Evolutionary conservation across 2,329 filamentous ascomycete species (phyloP), one percentile per base, ranked within the genome.

Genomic region (Curvularia hawaiiensis): DNA sequence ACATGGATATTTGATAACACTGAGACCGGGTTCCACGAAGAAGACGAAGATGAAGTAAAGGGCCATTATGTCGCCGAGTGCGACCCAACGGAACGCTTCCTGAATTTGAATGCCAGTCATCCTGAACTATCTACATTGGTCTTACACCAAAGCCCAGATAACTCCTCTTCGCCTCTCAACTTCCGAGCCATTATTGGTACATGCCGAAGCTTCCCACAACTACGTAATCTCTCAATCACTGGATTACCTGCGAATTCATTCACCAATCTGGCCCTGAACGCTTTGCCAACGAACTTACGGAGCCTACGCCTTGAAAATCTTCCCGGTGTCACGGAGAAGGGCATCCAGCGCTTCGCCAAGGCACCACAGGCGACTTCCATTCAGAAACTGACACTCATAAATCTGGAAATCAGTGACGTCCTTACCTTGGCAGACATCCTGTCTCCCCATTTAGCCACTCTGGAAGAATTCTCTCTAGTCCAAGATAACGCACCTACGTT

Each of bases 251-350:
- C 78, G 14, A 75, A 80, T 35, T 82, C 85, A 45, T 87, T 87
- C 61, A 80, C 83, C 18, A 82, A 86, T 64, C 75, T 79, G 41
- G 82, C 83, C 2, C 70, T 88, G 33, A 77, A 83, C 28, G 79
- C 83, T 31, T 71, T 87, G 12, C 83, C 84, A 1, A 56, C 56
- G 9, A 58, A 79, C 2, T 68, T 87, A 12, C 75, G 77, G 35
- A 84, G 82, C 0, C 75, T 87, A 12, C 79, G 85, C 3, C 77
- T 88, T 30, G 83, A 87, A 62, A 79, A 80, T 48, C 76, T 87
- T 9, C 77, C 77, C 10, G 85, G 85, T 3, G 68, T 88, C 43
- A 85, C 82, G 3, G 84, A 86, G 57, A 76, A 79, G 43, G 85
- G 85, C 11, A 73, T 88, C 31, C 75, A 79, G 9, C 80, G 81